Base-by-base conservation (phyloP, 2,329 filamentous ascomycete genomes). In the Tothia fuscella region DNA sequence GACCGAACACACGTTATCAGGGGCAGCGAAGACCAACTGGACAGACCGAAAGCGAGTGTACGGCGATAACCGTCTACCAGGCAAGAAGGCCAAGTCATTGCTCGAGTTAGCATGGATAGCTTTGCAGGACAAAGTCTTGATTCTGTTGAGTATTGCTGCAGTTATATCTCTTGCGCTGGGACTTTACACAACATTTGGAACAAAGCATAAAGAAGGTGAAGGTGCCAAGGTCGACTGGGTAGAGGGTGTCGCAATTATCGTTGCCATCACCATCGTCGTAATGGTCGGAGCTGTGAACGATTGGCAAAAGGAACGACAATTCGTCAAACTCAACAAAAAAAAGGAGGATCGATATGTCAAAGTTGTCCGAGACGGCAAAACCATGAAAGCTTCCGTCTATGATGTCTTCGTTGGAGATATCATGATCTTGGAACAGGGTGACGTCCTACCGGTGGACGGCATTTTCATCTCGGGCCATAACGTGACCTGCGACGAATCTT, bases 271-370 rank as follows among this genome's bases (percentile, higher is more conserved):
- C 13, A 78, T 88, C 48, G 83, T 88, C 35, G 79, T 87, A 3
- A 59, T 81, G 16, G 82, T 85, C 16, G 82, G 81, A 46, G 82
- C 82, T n/a, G 64, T 78, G 25, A 88, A 86, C 49, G 83, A 88
- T 54, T 88, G 78, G 71, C 82, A 88, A 53, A 87, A 87, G 58
- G 82, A 87, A 56, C 72, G 79, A 34, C 80, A 85, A 52, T 88
- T 88, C 52, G 79, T 83, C 29, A 85, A 84, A 57, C 64, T 88
- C 46, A 87, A 87, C 60, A 76, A 76, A 57, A 84, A 85, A 54
- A 88, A 88, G 58, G 78, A 86, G 38, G 78, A 86, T 53, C 72
- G 82, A 24, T 65, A 72, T 38, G 76, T 89, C 50, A 86, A 84
- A 47, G 78, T 85, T 7, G 65, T 83, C 39, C 78, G 84, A n/a